Percentiles rank a stretch among this genome's conserved stretches.
phyloP scores from a whole-genome alignment of 352 stramenopile species.

The Globisporangium spiculum region DNA sequence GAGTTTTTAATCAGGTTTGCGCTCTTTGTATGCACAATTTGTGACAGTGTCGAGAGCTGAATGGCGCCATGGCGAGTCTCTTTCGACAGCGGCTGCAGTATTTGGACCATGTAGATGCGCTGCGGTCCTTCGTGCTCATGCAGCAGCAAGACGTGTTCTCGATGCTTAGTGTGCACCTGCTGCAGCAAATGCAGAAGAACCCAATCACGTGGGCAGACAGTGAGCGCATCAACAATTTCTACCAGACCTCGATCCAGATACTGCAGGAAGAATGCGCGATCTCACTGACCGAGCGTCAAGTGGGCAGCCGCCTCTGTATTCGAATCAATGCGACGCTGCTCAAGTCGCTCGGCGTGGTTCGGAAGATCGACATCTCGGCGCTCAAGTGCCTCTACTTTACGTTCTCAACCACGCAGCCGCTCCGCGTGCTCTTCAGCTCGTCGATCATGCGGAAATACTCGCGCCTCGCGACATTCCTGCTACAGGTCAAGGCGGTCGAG shows the following conservation, averaged over 20 bases:
- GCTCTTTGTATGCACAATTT: constrained; percentile 1
- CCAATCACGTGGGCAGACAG: constrained; percentile 55
- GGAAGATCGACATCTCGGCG: constrained; percentile 51
- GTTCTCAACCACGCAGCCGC: constrained; percentile 43
- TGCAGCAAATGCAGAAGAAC: constrained; percentile 53
- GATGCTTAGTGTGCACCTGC: constrained; percentile 39
- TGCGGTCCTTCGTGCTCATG: constrained; percentile 72
- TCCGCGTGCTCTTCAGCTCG: constrained; percentile 59
- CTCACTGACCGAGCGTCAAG: constrained; percentile 29
- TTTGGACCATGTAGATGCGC: constrained; percentile 43
- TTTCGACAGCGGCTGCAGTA: constrained; percentile 55
- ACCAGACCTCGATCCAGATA: constrained; percentile 50
- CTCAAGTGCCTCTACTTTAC: constrained; percentile 60
- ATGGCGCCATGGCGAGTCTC: constrained; percentile 41
- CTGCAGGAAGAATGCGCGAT: constrained; percentile 47
- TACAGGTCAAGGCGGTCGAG: constrained; percentile 71
- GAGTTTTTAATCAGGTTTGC: no score
- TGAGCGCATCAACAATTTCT: constrained; percentile 49
- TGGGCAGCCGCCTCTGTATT: constrained; percentile 45
- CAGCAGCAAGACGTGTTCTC: constrained; percentile 76
- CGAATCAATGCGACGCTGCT: constrained; percentile 50
- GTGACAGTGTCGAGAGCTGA: constrained; percentile 45
- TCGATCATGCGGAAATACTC: constrained; percentile 67
- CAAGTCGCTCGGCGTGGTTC: constrained; percentile 25
- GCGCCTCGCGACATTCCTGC: constrained; percentile 42